Evolutionary conservation across 2,329 filamentous ascomycete species (phyloP).

Genomic region (Colletotrichum tropicale): DNA sequence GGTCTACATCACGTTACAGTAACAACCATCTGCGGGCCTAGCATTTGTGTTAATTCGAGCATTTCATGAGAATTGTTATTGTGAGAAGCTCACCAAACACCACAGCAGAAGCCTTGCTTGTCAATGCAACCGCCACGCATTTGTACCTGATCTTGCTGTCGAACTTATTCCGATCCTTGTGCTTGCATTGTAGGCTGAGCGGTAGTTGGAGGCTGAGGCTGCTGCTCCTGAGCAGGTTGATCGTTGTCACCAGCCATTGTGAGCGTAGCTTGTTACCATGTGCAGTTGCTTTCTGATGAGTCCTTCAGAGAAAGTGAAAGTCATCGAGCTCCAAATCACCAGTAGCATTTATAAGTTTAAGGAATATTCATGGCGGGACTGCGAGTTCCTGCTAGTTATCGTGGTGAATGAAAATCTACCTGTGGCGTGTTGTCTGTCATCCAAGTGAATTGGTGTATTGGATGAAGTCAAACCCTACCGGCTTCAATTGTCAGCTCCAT

Average conservation of each 20-base stretch:
- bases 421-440: not conserved
- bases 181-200: not conserved
- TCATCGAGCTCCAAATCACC: fast-evolving
- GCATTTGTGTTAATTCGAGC: not conserved
- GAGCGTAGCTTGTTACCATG: not conserved
- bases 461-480: not conserved
- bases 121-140: not conserved
- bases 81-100: not conserved
- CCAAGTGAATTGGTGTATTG: not conserved
- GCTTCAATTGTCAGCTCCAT: not conserved
- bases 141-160: not conserved
- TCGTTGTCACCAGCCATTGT: not conserved
- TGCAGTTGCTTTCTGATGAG: fast-evolving
- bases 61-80: not conserved
- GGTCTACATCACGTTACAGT: not conserved
- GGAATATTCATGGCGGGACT: not conserved
- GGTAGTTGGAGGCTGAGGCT: not conserved
- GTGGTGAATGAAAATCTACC: not conserved
- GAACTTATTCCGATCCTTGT: not conserved
- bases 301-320: fast-evolving
- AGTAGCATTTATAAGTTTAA: not conserved
- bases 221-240: not conserved
- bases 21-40: not conserved
- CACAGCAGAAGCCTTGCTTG: not conserved
- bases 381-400: not conserved